Percentiles rank a stretch among this genome's conserved stretches.
phyloP scores from a whole-genome alignment of 2,329 filamentous ascomycete species.

The Aspergillus sp. region DNA sequence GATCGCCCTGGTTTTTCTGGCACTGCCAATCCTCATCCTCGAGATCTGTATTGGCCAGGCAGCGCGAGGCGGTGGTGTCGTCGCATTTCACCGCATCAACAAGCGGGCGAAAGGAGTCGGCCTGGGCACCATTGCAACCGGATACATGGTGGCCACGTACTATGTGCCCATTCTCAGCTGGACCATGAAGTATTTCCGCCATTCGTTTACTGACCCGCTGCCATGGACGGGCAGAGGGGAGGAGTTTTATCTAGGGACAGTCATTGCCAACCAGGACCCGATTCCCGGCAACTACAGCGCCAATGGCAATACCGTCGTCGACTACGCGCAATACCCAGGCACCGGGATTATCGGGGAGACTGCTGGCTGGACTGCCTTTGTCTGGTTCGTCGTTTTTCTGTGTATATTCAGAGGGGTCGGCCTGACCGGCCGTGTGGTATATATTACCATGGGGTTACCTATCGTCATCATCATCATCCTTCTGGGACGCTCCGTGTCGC shows the following conservation, averaged over 20 bases:
- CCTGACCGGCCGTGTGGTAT: neutral
- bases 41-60: neutral
- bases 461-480: neutral
- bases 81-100: neutral
- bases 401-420: neutral
- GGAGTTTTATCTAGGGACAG: neutral
- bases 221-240: neutral
- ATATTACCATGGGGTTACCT: neutral
- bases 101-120: neutral
- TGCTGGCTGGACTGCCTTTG: neutral
- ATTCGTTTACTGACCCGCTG: neutral
- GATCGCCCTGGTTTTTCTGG: neutral
- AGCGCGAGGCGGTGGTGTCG: neutral
- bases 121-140: neutral
- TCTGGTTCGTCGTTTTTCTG: neutral
- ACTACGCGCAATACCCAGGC: neutral
- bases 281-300: neutral
- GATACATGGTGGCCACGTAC: constrained; percentile 1
- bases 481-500: neutral
- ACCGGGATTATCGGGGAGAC: neutral
- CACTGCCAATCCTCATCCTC: neutral
- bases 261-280: neutral
- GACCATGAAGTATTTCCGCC: neutral
- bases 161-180: constrained; percentile 1
- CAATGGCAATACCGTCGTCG: neutral